Base-by-base conservation (phyloP, 2,329 filamentous ascomycete species). In the Colletotrichum agaves region DNA sequence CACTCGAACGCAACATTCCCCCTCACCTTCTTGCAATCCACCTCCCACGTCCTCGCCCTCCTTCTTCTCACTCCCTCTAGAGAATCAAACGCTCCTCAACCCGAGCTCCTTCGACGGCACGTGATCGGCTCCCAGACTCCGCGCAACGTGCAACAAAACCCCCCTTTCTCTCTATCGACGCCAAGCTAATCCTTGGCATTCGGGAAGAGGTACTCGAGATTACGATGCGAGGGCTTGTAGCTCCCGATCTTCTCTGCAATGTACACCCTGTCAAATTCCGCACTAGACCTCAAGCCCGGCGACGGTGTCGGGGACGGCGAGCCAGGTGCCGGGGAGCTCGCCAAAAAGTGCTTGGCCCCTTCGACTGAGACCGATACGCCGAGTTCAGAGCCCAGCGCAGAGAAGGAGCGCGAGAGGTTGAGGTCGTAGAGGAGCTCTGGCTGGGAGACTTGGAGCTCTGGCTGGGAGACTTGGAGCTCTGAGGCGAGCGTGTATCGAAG, bases 201-300 rank as follows among this genome's bases (percentile, higher is more conserved):
- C 13, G 77, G 75, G 13, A 93, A 79, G 77, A 93, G 79, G 73
- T 91, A 90, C 63, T 86, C 81, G 71, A 94, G 94, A 73, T 93
- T 93, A 31, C 75, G 75, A 41, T 78, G 75, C 69, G 86, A 79
- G 0, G 92, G 92, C 80, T 94, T 94, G 76, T 93, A 94, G 6
- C 81, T 84, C 1, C 91, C 90, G 60, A 93, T 87, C 49, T 91
- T 86, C 77, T 93, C 82, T 2, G 91, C 91, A 2, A 90, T 93
- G 76, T 91, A 88, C 23, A 92, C 81, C 12, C 84, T 83, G 72
- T 91, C 90, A 73, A 93, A 84, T 8, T 52, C 55, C 84, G 7
- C 75, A 75, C 1, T 91, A 80, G 5, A 77, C 74, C 66, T 80
- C 75, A 52, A 91, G 79, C 0, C 84, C 89, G 0, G 79, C 79